Base-by-base conservation (phyloP, 768 basidiomycete species). In the Clavulina sp. region DNA sequence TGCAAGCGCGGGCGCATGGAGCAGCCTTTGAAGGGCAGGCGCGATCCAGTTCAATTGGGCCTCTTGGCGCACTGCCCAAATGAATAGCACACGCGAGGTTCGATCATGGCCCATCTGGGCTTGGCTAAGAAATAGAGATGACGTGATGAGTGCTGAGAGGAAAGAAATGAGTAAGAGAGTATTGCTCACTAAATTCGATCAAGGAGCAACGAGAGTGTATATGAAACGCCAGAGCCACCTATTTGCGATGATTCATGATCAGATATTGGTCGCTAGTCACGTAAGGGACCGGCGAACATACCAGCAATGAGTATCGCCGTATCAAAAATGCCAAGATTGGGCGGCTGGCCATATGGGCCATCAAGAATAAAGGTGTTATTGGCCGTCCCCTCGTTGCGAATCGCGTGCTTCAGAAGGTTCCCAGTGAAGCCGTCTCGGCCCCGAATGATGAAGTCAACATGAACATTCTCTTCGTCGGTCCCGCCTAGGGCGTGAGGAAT, bases 391-490 rank as follows among this genome's bases (percentile, higher is more conserved):
- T 5, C 56, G 56, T 23, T 47, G 34, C 16, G 38, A 53, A n/a
- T 57, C 18, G 23, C 30, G 30, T 34, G 32, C 4, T 31, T 16
- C 36, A 50, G 28, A 9, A 50, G 26, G 32, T 38, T 48, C 53
- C 59, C 58, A 2, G 63, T 64, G 58, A 65, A 64, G 2, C 65
- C 65, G 48, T 66, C 65, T 50, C 63, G 56, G 2, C 61, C 62
- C 23, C 63, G 53, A 34, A 65, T 54, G 52, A 66, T 57, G 33
- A 65, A 63, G 13, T 51, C 51, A 34, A 63, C 54, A 16, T 64
- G 55, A 6, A 7, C 16, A n/a, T 50, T 9, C 31, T 36, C 49
- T 16, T 33, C 26, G 5, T 29, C 13, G 7, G 13, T 13, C 5
- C 57, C 54, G 5, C 29, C 55, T 4, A 48, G 56, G 9, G 49